Evolutionary conservation across 257 asterid species (phyloP).

Genomic region (Coffea eugenioides): DNA sequence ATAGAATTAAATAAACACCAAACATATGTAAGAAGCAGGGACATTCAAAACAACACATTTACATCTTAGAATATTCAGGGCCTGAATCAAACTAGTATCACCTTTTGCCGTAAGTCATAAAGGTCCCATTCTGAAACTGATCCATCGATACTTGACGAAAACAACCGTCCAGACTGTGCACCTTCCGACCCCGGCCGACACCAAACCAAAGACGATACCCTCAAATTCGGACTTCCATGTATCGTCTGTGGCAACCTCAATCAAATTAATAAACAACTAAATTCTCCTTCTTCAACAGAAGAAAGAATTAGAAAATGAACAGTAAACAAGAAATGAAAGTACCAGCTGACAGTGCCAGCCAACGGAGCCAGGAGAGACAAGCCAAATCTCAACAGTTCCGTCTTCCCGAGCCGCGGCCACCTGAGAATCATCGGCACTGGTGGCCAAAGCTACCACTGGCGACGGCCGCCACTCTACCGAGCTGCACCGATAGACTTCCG

Average conservation of each 20-base stretch:
- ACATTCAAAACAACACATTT: neutral
- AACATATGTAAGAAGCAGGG: neutral
- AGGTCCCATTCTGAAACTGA: constrained; percentile 92
- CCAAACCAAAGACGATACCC: constrained; percentile 90
- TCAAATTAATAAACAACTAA: constrained; percentile 1
- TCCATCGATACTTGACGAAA: constrained; percentile 88
- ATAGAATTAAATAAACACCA: neutral
- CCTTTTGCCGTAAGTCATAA: constrained; percentile 74
- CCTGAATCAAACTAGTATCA: constrained; percentile 5
- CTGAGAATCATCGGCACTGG: constrained; percentile 83
- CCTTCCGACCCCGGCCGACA: constrained; percentile 62
- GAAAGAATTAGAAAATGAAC: neutral
- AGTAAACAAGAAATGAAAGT: constrained; percentile 20
- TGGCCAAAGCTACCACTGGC: constrained; percentile 83
- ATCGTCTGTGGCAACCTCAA: constrained; percentile 53
- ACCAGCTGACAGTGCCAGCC: constrained; percentile 99
- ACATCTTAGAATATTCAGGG: neutral
- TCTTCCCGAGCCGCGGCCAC: constrained; percentile 97
- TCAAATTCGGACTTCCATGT: constrained; percentile 79
- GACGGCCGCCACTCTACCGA: constrained; percentile 90
- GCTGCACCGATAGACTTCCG: constrained; percentile 48
- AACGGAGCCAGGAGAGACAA: constrained; percentile 95
- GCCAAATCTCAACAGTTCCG: constrained; percentile 94
- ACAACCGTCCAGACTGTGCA: constrained; percentile 52
- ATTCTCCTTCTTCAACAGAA: neutral